phyloP scores from a whole-genome alignment of 352 stramenopile genomes.

The Aphanomyces cochlioides region DNA sequence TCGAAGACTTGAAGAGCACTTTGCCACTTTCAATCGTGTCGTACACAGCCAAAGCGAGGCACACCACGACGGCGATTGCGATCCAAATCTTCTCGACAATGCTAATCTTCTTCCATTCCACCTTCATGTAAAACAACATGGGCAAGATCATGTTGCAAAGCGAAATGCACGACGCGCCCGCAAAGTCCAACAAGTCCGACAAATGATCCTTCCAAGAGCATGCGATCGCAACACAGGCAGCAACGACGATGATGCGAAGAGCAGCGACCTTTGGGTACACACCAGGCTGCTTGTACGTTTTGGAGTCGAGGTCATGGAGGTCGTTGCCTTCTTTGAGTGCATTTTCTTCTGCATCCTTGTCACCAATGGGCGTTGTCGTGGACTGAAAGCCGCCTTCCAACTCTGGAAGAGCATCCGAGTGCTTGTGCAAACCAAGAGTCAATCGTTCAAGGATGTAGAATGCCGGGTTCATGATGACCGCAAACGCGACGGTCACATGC shows the following conservation, averaged over 20 bases:
- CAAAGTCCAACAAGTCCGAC: constrained; percentile 63
- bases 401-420: neutral
- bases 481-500: constrained; percentile 51
- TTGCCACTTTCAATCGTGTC: constrained; percentile 13
- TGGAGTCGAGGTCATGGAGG: neutral
- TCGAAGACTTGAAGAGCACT: constrained; percentile 3
- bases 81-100: constrained; percentile 1
- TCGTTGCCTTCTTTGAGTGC: neutral
- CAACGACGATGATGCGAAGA: constrained; percentile 54
- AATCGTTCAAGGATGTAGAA: constrained; percentile 51
- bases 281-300: constrained; percentile 18
- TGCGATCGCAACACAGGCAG: constrained; percentile 41
- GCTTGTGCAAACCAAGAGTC: constrained; percentile 44
- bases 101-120: neutral
- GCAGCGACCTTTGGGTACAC: constrained; percentile 20
- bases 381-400: neutral
- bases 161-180: constrained; percentile 55
- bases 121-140: constrained; percentile 64
- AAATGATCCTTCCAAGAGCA: constrained; percentile 55
- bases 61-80: neutral
- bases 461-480: constrained; percentile 45
- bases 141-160: constrained; percentile 63
- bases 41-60: constrained; percentile 2
- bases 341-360: too few species aligned
- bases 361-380: neutral